phyloP scores from a whole-genome alignment of 345 rosid species.

The Gossypium thurberi region DNA sequence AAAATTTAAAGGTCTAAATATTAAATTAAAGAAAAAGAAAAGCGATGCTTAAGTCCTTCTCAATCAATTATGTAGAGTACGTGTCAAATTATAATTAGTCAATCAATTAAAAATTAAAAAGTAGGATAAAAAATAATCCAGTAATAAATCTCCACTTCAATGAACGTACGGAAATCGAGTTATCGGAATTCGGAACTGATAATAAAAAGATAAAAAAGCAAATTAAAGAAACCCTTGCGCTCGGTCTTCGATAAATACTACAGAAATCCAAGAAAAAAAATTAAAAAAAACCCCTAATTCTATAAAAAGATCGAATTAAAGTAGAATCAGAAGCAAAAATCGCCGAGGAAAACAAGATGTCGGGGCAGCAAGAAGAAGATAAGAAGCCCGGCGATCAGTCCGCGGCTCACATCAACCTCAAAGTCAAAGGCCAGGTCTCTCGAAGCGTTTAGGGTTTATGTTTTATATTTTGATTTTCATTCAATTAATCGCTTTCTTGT shows the following conservation, averaged over 20 bases:
- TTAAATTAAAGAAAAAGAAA: neutral
- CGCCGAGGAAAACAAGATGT: neutral
- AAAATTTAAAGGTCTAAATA: no score
- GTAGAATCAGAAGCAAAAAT: neutral
- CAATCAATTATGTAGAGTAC: neutral
- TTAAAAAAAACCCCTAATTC: neutral
- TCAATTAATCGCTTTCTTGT: neutral
- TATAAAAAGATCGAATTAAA: neutral
- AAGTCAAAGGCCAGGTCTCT: constrained; percentile 86
- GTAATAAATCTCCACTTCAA: neutral
- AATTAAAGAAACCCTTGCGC: no score
- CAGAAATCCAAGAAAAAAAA: neutral
- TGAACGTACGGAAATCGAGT: neutral
- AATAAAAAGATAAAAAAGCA: neutral
- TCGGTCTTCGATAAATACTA: neutral
- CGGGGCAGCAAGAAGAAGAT: constrained; percentile 44
- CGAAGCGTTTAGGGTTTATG: neutral
- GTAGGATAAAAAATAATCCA: neutral
- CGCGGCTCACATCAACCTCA: constrained; percentile 78
- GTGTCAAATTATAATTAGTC: neutral
- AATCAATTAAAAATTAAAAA: neutral
- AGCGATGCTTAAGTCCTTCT: neutral
- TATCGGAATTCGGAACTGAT: neutral
- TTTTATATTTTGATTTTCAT: neutral
- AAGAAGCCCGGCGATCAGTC: constrained; percentile 73